These are phyloP conservation scores for Fusarium falciforme DNA, from an alignment of 2,329 filamentous ascomycete species.

Conservation along the genomic window DNA sequence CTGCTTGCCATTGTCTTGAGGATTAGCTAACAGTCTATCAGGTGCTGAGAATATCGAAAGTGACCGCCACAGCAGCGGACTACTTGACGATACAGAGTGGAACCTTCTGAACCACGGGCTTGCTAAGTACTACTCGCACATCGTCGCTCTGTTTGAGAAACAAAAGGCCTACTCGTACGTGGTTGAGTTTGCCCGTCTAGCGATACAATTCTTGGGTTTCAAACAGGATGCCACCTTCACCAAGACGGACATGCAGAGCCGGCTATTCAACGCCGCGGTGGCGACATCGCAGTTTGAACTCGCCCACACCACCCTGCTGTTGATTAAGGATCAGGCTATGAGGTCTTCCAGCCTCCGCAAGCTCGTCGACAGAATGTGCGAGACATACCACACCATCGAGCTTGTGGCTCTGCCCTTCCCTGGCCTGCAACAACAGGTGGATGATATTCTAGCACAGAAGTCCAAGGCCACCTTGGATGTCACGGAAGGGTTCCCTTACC, in stretches of 20 bases:
- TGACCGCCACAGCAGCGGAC: constrained; percentile 68
- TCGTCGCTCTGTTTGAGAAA: constrained; percentile 84
- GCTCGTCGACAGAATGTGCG: constrained; percentile 77
- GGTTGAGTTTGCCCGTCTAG: constrained; percentile 82
- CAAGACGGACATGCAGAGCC: constrained; percentile 79
- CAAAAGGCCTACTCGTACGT: constrained; percentile 82
- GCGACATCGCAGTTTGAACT: constrained; percentile 83
- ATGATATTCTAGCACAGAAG: constrained; percentile 79
- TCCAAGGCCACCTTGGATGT: constrained; percentile 77
- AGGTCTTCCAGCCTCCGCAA: constrained; percentile 77
- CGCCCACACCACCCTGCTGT: constrained; percentile 82
- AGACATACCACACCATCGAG: constrained; percentile 71
- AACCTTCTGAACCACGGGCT: constrained; percentile 76
- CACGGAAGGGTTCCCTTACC: constrained; percentile 78
- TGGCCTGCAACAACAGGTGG: constrained; percentile 80
- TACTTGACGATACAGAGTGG: constrained; percentile 83
- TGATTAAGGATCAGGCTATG: constrained; percentile 78
- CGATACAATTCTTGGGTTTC: constrained; percentile 70
- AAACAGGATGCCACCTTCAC: constrained; percentile 53
- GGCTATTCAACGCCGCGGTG: constrained; percentile 85
- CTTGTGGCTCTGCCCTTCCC: constrained; percentile 84
- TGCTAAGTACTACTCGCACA: constrained; percentile 87
- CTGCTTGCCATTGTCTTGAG: neutral
- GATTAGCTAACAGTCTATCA: constrained; percentile 48
- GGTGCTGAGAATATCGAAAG: constrained; percentile 59